Percentiles rank a stretch among this genome's conserved stretches.
These are phyloP conservation scores for Cryptococcus depauperatus DNA, from an alignment of 1,284 basidiomycete genomes.

Conservation along the genomic window DNA sequence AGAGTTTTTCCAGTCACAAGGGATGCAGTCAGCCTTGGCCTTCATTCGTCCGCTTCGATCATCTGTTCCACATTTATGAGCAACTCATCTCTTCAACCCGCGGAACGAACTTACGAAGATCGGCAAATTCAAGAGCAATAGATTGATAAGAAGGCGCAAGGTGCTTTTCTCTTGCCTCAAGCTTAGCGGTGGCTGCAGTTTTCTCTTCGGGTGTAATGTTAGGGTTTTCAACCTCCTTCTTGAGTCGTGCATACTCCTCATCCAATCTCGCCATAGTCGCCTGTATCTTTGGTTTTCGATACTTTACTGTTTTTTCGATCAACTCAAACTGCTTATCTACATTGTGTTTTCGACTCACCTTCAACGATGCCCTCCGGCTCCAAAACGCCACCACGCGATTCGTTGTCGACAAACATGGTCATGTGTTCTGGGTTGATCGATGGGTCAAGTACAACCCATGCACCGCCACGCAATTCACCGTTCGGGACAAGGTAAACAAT, in stretches of 20 bases:
- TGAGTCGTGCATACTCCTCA: slow-evolving; percentile 69
- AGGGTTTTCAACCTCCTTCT: slow-evolving; percentile 67
- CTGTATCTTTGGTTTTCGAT: slow-evolving; percentile 79
- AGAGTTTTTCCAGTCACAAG: slow-evolving; percentile 76
- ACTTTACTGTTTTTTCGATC: slow-evolving; percentile 49
- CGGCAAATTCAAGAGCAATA: slow-evolving; percentile 88
- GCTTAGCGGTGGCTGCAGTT: slow-evolving; percentile 57
- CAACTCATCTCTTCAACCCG: slow-evolving; percentile 6
- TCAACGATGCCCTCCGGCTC: slow-evolving; percentile 97
- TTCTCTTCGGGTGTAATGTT: slow-evolving; percentile 66
- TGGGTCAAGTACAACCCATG: slow-evolving; percentile 98
- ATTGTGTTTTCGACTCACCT: slow-evolving; percentile 20
- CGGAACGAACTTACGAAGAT: slow-evolving; percentile 72
- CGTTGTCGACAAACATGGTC: slow-evolving; percentile 98
- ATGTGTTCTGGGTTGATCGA: slow-evolving; percentile 94
- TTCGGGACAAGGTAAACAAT: slow-evolving; percentile 99
- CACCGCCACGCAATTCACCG: slow-evolving; percentile 96
- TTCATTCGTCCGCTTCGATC: slow-evolving; percentile 95
- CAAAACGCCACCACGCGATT: slow-evolving; percentile 91
- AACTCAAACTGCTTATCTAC: background rate
- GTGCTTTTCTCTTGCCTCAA: slow-evolving; percentile 71
- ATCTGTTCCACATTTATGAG: slow-evolving; percentile 5
- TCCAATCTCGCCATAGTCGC: slow-evolving; percentile 92
- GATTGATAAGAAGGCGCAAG: slow-evolving; percentile 87
- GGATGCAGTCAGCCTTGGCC: slow-evolving; percentile 86